Evolutionary conservation across 1,284 basidiomycete genomes (phyloP).

Genomic region (Sporisorium scitamineum): DNA sequence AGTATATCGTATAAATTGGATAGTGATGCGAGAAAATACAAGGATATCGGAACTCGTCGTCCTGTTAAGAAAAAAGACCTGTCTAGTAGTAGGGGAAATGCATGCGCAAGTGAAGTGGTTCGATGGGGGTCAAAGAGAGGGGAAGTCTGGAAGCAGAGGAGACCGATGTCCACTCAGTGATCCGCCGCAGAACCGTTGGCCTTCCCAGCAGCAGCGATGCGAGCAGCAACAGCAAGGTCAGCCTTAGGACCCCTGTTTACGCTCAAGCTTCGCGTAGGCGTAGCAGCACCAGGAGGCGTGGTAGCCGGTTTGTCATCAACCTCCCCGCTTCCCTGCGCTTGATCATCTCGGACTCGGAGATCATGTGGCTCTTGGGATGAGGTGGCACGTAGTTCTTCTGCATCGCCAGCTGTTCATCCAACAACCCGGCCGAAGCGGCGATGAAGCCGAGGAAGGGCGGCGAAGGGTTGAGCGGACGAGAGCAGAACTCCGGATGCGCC

Average conservation of each 20-base stretch:
- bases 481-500: constrained; percentile 98
- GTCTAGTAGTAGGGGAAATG: neutral
- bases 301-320: constrained; percentile 49
- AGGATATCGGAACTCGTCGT: neutral
- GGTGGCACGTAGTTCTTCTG: constrained; percentile 75
- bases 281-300: constrained; percentile 51
- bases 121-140: neutral
- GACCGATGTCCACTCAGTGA: constrained; percentile 4
- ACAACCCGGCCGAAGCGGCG: constrained; percentile 80
- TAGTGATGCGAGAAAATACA: neutral
- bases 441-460: constrained; percentile 97
- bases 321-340: constrained; percentile 47
- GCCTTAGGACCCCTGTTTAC: constrained; percentile 34
- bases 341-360: constrained; percentile 57
- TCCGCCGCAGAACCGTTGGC: constrained; percentile 33
- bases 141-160: neutral
- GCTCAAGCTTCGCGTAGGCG: constrained; percentile 46
- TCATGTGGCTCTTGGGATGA: constrained; percentile 71
- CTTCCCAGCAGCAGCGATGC: constrained; percentile 50
- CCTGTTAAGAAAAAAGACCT: neutral
- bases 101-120: neutral
- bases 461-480: constrained; percentile 96
- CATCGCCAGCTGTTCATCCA: constrained; percentile 80
- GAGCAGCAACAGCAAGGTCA: constrained; percentile 41
- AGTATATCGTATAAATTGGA: neutral